Evolutionary conservation across 2,329 filamentous ascomycete genomes (phyloP), one percentile per base, ranked within the genome.

Genomic region (Blastomyces silverae): DNA sequence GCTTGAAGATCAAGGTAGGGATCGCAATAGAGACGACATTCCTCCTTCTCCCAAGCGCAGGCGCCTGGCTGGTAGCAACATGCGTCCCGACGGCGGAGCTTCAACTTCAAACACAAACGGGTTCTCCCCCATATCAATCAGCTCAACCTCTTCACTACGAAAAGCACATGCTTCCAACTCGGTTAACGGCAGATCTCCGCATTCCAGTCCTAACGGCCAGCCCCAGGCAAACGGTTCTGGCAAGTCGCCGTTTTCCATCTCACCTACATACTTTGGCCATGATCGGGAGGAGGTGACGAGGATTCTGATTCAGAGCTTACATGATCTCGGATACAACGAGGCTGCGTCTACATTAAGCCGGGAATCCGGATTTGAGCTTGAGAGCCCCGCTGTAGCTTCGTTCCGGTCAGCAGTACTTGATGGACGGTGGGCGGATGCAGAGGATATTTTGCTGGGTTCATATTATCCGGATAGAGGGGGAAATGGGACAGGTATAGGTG

Each of bases 271-370:
- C 75, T 89, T 87, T 73, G 92, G 92, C 22, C 93, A 97, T 74
- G 86, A 94, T 73, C 86, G 91, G 74, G 92, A 96, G 80, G 93
- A 99, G 79, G 89, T 97, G 56, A 96, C 93, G 5, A 84, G 94
- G 63, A 89, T 97, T 68, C 78, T 99, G 71, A 94, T 99, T 72
- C 94, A 99, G 77, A 90, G 92, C 46, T 79, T 99, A 68, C 85
- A 87, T 31, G 93, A 97, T 75, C 83, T 99, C 79, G 94, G 94
- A 2, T 97, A 97, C 73, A 82, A 87, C 66, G 81, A 82, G 15
- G 90, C 93, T 15, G 93, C 94, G 31, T 82, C 85, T 56, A 86
- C 84, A 66, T 81, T 99, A 65, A 89, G 86, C 72, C 83, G 84
- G 66, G 90, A 95, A 76, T 97, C 93, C 73, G 92, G 92, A 0